Percentiles rank a stretch among this genome's conserved stretches.
Evolutionary conservation across 139 green algal genomes (phyloP).

Genomic region (Chlamydomonas eustigma): DNA sequence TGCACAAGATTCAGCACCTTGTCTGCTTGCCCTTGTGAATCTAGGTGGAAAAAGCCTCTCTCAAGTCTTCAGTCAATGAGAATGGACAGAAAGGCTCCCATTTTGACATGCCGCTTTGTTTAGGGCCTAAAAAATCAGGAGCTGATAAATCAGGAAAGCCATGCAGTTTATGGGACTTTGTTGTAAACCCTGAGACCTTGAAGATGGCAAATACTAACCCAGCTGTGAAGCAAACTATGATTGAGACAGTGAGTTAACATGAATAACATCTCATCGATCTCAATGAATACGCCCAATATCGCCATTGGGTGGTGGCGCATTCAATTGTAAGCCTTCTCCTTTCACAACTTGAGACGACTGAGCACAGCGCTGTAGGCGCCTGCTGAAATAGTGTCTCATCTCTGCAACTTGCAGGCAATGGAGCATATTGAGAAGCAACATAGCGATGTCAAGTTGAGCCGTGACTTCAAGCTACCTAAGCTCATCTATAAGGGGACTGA

Average conservation of each 20-base stretch:
- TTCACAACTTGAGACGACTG: too few species aligned
- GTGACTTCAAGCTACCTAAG: slow-evolving; percentile 37
- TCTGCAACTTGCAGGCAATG: slow-evolving; percentile 51
- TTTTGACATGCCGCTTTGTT: slow-evolving; percentile 28
- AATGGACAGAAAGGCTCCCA: background rate
- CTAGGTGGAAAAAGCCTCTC: background rate
- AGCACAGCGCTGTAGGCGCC: too few species aligned
- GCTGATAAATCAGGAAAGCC: slow-evolving; percentile 39
- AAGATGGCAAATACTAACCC: slow-evolving; percentile 19
- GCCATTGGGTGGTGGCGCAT: too few species aligned
- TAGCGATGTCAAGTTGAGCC: slow-evolving; percentile 17
- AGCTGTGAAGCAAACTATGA: slow-evolving; percentile 30
- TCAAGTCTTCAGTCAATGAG: slow-evolving; percentile 11
- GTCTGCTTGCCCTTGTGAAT: too few species aligned
- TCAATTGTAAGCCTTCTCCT: too few species aligned
- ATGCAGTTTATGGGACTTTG: slow-evolving; percentile 50
- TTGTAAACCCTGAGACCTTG: slow-evolving; percentile 49
- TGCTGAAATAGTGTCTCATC: too few species aligned
- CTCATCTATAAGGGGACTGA: slow-evolving; percentile 47
- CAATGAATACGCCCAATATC: too few species aligned
- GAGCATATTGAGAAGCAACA: slow-evolving; percentile 47
- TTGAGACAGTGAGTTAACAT: slow-evolving; percentile 33
- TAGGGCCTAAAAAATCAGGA: slow-evolving; percentile 28
- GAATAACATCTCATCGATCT: too few species aligned
- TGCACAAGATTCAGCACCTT: too few species aligned